phyloP scores from a whole-genome alignment of 1,284 basidiomycete species.

The Rhodotorula sp. region DNA sequence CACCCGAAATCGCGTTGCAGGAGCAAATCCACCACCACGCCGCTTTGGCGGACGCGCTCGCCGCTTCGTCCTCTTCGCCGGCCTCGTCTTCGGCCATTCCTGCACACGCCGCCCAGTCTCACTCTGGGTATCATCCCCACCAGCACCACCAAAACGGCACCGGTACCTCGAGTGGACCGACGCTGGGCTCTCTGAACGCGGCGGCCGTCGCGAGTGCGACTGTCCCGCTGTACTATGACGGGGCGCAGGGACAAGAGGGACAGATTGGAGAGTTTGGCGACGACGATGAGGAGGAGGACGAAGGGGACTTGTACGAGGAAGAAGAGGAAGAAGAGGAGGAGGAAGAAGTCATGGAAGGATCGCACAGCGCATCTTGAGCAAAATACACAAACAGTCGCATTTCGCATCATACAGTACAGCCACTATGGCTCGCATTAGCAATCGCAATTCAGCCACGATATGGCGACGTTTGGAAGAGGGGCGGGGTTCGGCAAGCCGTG shows the following conservation, averaged over 20 bases:
- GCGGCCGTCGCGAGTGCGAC: neutral
- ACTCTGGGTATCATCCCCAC: too few species aligned
- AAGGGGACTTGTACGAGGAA: conserved; percentile 4
- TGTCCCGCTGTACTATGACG: neutral
- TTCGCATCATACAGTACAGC: neutral
- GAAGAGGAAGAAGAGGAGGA: conserved; percentile 11
- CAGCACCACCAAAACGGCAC: neutral
- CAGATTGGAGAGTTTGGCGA: neutral
- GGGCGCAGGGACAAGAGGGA: neutral
- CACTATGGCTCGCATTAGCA: too few species aligned
- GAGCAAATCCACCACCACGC: conserved; percentile 35
- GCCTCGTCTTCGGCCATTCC: too few species aligned
- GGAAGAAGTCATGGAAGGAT: neutral
- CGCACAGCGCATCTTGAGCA: neutral
- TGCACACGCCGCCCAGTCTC: too few species aligned
- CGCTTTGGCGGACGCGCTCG: conserved; percentile 26
- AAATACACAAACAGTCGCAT: neutral
- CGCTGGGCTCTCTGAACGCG: neutral
- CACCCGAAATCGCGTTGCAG: too few species aligned
- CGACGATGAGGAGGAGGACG: neutral
- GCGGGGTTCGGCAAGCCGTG: too few species aligned
- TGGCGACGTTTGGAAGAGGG: too few species aligned
- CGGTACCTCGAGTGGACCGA: neutral
- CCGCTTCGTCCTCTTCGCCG: neutral
- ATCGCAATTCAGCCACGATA: too few species aligned